Conservation (phyloP, 73 alveolate species). For the Halteria grandinella region DNA sequence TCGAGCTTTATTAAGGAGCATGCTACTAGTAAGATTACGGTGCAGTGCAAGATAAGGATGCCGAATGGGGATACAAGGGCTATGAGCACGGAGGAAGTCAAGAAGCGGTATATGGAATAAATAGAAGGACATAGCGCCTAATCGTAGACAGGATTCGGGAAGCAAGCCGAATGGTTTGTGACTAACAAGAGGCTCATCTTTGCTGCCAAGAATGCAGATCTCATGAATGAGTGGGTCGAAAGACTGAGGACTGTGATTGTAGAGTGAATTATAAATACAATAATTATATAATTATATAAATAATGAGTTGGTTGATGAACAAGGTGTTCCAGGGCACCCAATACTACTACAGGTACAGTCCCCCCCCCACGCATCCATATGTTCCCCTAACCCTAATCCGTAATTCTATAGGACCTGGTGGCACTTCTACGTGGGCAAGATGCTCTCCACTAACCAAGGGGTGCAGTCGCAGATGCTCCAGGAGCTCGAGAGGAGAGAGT, state of each 20-base stretch:
- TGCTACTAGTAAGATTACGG: not conserved
- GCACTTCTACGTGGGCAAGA: not conserved
- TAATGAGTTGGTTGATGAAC: not conserved
- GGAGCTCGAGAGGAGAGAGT: slow-evolving; percentile 24
- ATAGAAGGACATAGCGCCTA: slow-evolving; percentile 37
- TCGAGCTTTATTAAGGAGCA: slow-evolving; percentile 4
- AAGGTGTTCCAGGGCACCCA: not conserved
- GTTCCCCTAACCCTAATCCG: not conserved
- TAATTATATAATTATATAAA: not conserved
- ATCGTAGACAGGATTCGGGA: not conserved
- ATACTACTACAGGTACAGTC: not conserved
- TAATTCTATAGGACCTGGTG: not conserved
- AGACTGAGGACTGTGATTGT: slow-evolving; percentile 29
- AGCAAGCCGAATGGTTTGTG: slow-evolving; percentile 44
- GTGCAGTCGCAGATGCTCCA: slow-evolving; percentile 6
- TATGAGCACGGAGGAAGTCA: slow-evolving; percentile 19
- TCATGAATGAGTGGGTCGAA: slow-evolving; percentile 35
- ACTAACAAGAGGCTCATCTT: slow-evolving; percentile 46
- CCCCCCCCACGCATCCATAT: not conserved
- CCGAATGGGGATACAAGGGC: not conserved
- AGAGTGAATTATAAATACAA: slow-evolving; percentile 2
- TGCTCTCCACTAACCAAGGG: slow-evolving; percentile 25
- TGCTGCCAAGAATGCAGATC: slow-evolving; percentile 28
- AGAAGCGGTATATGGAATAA: not conserved
- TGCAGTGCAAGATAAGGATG: slow-evolving; percentile 19